Evolutionary conservation across 805 yeast species (phyloP), one percentile per base, ranked within the genome.

Genomic region (Hanseniaspora nectarophila): DNA sequence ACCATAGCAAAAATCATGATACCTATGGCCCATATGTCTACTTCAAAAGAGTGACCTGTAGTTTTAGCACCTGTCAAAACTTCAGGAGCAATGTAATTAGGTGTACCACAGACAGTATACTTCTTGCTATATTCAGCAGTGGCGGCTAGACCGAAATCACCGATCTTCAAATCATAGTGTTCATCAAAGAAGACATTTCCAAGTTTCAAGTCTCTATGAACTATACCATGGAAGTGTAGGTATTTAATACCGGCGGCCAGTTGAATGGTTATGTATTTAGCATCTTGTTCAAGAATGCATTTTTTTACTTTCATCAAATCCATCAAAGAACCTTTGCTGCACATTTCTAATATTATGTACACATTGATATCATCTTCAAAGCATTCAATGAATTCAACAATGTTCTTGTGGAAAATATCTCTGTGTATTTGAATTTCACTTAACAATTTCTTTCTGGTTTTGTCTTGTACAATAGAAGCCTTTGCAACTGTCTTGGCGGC

Each of bases 401-500:
- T 81, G 65, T 89, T 88, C 40, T 89, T 77, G 67, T 92, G 97
- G 45, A 76, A 72, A 80, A 92, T 80, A 54, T 85, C 78, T 64
- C 89, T 86, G 68, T 92, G 99, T 60, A 92, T 88, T 64, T 88
- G 89, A 65, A 92, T 92, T 66, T 92, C 99, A 46, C 95, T 86
- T 58, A 92, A 72, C 55, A 92, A 77, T 68, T 85, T 82, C 18
- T 69, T 68, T 60, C 85, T 81, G 12, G 97, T 89, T 73, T 90
- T 90, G 61, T 85, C 95, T 55, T 84, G 82, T 59, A 82, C 85
- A 59, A 92, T 82, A 10, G 97, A 88, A 0, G 89, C 89, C 67
- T 92, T 92, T 51, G 99, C 98, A 34, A 92, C 95, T 0, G 98
- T 94, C 64, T 92, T 92, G 31, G 98, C 98, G 18, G 98, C 99